A percentile compares a stretch with the other conserved stretches of the same genome.
These are phyloP conservation scores for Apiospora aurea DNA, from an alignment of 2,329 filamentous ascomycete genomes.

Conservation along the genomic window DNA sequence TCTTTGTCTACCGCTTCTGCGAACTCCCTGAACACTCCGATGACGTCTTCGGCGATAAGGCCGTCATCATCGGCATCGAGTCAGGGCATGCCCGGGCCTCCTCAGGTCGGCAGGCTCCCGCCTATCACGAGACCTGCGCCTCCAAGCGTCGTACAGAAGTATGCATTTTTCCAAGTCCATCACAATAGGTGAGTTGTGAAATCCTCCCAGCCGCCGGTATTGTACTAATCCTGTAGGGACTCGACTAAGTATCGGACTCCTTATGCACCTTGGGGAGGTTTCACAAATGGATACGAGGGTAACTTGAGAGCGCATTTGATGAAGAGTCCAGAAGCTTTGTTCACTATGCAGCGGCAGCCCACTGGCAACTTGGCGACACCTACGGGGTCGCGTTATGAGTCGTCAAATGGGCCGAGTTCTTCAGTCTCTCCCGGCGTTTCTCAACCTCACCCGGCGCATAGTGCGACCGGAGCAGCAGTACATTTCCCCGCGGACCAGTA, in stretches of 20 bases:
- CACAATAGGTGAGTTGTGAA: constrained; percentile 59
- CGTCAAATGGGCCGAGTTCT: constrained; percentile 32
- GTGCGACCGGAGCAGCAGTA: neutral
- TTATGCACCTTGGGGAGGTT: constrained; percentile 63
- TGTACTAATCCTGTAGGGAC: constrained; percentile 49
- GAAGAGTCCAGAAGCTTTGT: constrained; percentile 49
- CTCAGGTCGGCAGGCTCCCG: constrained; percentile 35
- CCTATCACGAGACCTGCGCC: constrained; percentile 34
- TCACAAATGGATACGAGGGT: constrained; percentile 68
- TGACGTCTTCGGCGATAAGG: constrained; percentile 46
- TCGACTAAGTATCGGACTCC: constrained; percentile 65
- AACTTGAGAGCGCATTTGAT: constrained; percentile 55
- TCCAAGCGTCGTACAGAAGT: constrained; percentile 57
- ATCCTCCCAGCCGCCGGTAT: constrained; percentile 30
- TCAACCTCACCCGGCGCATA: neutral
- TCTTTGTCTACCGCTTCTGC: constrained; percentile 43
- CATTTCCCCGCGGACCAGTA: neutral
- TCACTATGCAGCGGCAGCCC: constrained; percentile 31
- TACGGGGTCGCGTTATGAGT: neutral
- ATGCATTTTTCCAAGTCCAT: constrained; percentile 65
- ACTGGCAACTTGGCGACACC: neutral
- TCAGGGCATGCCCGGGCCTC: constrained; percentile 37
- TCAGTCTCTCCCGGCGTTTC: constrained; percentile 24
- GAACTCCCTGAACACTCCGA: constrained; percentile 42
- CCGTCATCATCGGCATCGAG: constrained; percentile 44